Evolutionary conservation across 805 yeast species (phyloP).

Genomic region (Candida caryicola): DNA sequence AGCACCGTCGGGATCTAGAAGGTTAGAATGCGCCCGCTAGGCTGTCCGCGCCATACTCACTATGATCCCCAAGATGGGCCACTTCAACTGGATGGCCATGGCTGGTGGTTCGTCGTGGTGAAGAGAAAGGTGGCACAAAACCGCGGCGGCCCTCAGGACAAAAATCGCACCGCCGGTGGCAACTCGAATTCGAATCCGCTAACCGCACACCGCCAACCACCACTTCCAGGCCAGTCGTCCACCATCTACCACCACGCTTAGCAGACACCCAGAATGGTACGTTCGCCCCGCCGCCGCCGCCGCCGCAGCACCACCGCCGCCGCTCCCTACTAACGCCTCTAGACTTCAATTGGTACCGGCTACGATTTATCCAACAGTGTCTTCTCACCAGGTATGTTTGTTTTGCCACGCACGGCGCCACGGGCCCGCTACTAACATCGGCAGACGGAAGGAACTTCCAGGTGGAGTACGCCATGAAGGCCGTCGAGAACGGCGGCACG

Average conservation of each 20-base stretch:
- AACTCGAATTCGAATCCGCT: background rate
- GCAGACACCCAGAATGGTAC: slow-evolving; percentile 7
- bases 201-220: background rate
- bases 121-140: slow-evolving; percentile 5
- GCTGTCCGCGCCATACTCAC: slow-evolving; percentile 11
- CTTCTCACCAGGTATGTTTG: slow-evolving; percentile 66
- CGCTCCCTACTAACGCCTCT: slow-evolving; percentile 8
- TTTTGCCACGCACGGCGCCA: background rate
- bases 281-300: background rate
- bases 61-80: slow-evolving; percentile 16
- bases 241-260: background rate
- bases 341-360: slow-evolving; percentile 97
- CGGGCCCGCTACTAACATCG: slow-evolving; percentile 34
- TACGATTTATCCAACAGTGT: slow-evolving; percentile 97
- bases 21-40: slow-evolving; percentile 11
- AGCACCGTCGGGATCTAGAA: slow-evolving; percentile 61
- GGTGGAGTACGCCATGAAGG: slow-evolving; percentile 96
- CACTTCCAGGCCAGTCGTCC: background rate
- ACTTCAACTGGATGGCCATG: slow-evolving; percentile 14
- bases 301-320: background rate
- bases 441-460: slow-evolving; percentile 92
- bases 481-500: slow-evolving; percentile 96
- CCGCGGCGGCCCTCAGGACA: background rate
- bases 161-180: background rate
- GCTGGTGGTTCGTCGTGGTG: background rate